Base-by-base conservation (phyloP, 176 grass and related monocot genomes). In the Oryza brachyantha region DNA sequence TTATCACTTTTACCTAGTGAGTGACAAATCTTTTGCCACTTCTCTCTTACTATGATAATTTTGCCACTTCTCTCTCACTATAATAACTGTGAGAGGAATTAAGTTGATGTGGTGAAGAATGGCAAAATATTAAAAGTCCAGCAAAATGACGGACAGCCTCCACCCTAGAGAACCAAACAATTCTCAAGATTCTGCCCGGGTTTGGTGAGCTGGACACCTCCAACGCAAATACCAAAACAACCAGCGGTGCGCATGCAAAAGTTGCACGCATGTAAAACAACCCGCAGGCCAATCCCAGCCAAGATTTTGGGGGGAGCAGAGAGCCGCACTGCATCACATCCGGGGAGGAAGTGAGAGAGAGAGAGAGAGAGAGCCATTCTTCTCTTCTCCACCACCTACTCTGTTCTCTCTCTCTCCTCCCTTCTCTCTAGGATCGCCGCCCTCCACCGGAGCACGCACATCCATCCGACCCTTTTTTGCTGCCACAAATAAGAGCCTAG, bases 341-440 rank as follows among this genome's bases (percentile, higher is more conserved):
- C 41, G 3, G 10, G 24, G 62, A 21, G 62, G 42, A n/a, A n/a
- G n/a, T n/a, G n/a, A n/a, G n/a, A n/a, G n/a, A n/a, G 35, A 10
- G 63, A 35, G 64, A 19, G 46, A 22, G 22, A 9, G 42, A n/a
- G 27, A 57, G 76, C 29, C 78, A 72, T 64, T 40, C 65, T 57
- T 72, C 73, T 82, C 78, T 55, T 77, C 79, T 65, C 79, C 67
- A 77, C 79, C 79, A 73, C 85, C 79, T 78, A 81, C 77, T 50
- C 55, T 72, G 43, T 28, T 41, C 38, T 14, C 21, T 5, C 10
- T 10, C 14, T 6, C 35, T 28, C 25, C 77, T 63, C 65, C 48
- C 48, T 52, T 52, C 48, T 52, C 48, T 64, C 41, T 54, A 66
- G 85, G 58, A 66, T 83, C 73, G 59, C 73, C 52, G 79, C n/a